A percentile compares a stretch with the other conserved stretches of the same genome.
These are phyloP conservation scores for Epichloe uncinata DNA, from an alignment of 2,329 filamentous ascomycete genomes.

Conservation along the genomic window DNA sequence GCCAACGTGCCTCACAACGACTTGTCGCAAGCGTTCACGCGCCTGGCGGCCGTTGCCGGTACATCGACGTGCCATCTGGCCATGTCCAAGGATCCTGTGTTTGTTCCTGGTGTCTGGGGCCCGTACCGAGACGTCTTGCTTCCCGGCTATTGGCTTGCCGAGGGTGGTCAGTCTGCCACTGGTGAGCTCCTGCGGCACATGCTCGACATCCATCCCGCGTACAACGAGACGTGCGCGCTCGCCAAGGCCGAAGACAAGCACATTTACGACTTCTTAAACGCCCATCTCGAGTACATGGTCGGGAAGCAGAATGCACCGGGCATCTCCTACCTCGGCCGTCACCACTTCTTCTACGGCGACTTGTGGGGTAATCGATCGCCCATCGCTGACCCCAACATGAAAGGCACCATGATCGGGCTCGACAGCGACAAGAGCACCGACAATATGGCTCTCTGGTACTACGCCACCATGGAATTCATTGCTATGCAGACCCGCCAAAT, in stretches of 20 bases:
- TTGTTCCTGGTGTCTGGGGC: slow-evolving; percentile 93
- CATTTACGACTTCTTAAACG: slow-evolving; percentile 91
- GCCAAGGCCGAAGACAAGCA: slow-evolving; percentile 74
- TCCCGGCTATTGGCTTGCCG: slow-evolving; percentile 89
- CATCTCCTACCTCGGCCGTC: slow-evolving; percentile 74
- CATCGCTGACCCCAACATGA: slow-evolving; percentile 86
- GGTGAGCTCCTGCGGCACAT: slow-evolving; percentile 91
- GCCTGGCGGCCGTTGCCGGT: slow-evolving; percentile 85
- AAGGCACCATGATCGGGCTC: slow-evolving; percentile 75
- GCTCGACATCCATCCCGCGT: slow-evolving; percentile 87
- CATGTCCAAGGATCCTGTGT: slow-evolving; percentile 86
- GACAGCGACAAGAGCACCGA: slow-evolving; percentile 78
- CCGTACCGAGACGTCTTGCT: slow-evolving; percentile 91
- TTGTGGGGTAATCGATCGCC: slow-evolving; percentile 94
- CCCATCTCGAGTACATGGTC: slow-evolving; percentile 66
- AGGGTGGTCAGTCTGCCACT: slow-evolving; percentile 92
- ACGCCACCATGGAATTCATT: slow-evolving; percentile 95
- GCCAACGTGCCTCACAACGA: slow-evolving; percentile 62
- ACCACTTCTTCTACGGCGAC: slow-evolving; percentile 98
- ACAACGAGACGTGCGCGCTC: slow-evolving; percentile 63
- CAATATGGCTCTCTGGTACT: slow-evolving; percentile 83
- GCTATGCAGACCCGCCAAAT: slow-evolving; percentile 95
- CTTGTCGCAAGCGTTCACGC: slow-evolving; percentile 81
- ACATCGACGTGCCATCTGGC: slow-evolving; percentile 96
- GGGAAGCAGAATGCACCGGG: slow-evolving; percentile 57